phyloP scores from a whole-genome alignment of 2,329 filamentous ascomycete species.

The Ophiostoma australiae region DNA sequence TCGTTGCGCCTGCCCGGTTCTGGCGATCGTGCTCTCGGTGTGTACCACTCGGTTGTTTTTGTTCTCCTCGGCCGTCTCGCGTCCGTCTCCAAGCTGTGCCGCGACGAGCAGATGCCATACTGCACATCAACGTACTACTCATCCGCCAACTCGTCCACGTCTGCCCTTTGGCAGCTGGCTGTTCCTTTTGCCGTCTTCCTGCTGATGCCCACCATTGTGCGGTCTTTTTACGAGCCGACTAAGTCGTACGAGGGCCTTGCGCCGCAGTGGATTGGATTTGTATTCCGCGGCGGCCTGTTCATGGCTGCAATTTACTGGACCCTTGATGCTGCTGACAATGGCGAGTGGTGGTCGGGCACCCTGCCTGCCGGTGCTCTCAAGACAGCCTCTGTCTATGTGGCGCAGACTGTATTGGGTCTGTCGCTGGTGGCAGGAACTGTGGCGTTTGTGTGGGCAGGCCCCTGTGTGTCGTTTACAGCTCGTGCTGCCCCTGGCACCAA shows the following conservation, averaged over 20 bases:
- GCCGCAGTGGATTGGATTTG: constrained; percentile 75
- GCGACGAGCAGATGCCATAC: constrained; percentile 97
- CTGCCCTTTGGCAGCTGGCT: constrained; percentile 78
- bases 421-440: constrained; percentile 78
- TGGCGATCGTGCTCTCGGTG: constrained; percentile 66
- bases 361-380: constrained; percentile 62
- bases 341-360: constrained; percentile 62
- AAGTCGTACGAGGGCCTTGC: constrained; percentile 84
- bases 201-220: constrained; percentile 67
- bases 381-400: constrained; percentile 67
- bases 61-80: constrained; percentile 71
- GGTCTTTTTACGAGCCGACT: constrained; percentile 74
- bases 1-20: constrained; percentile 67
- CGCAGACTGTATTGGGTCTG: constrained; percentile 74
- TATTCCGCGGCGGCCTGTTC: constrained; percentile 70
- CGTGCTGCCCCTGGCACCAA: constrained; percentile 41
- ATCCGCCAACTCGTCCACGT: constrained; percentile 85
- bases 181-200: constrained; percentile 73
- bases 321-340: constrained; percentile 82
- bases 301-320: constrained; percentile 80
- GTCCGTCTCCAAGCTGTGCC: constrained; percentile 85
- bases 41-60: constrained; percentile 83
- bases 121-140: constrained; percentile 95
- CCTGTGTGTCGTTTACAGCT: constrained; percentile 69
- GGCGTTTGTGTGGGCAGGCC: constrained; percentile 80